A percentile compares a stretch with the other conserved stretches of the same genome.
Conservation (phyloP, 805 yeast genomes). For the Kodamaea nitidulidarum region DNA sequence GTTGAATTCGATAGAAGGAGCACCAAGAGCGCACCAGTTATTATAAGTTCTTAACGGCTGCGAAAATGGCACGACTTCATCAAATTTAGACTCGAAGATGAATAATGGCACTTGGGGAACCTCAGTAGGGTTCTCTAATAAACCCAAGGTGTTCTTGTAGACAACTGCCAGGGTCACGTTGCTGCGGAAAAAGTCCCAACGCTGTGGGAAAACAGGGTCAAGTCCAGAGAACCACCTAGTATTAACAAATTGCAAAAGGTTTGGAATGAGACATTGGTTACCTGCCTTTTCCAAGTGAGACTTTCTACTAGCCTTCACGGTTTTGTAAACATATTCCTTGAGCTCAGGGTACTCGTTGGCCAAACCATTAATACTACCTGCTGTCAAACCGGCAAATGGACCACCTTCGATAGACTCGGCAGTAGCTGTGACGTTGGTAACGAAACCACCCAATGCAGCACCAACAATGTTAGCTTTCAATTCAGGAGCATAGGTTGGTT, state of each 20-base stretch:
- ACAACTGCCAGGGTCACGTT: conserved; percentile 5
- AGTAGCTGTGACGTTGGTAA: conserved; percentile 29
- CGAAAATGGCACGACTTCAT: conserved; percentile 12
- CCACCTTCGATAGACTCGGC: conserved; percentile 22
- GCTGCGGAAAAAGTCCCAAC: conserved; percentile 16
- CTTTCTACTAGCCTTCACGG: too few species aligned
- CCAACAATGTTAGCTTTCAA: conserved; percentile 22
- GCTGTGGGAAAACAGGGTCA: conserved; percentile 10
- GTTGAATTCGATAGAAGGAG: conserved; percentile 20
- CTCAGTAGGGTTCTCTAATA: neutral
- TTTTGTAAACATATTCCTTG: neutral
- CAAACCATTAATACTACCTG: conserved; percentile 29
- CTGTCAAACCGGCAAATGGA: conserved; percentile 27
- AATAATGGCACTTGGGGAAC: conserved; percentile 10
- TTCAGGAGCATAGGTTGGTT: conserved; percentile 36
- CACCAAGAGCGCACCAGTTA: conserved; percentile 22
- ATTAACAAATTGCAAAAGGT: conserved; percentile 1
- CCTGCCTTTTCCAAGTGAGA: neutral
- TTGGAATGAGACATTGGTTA: conserved; percentile 5
- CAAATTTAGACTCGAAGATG: conserved; percentile 11
- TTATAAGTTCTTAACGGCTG: conserved; percentile 15
- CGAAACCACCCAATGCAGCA: conserved; percentile 36
- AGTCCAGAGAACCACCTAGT: conserved; percentile 13
- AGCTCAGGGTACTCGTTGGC: conserved; percentile 28
- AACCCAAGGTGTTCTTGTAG: conserved; percentile 4